Base-by-base conservation (phyloP, 2,329 filamentous ascomycete species). In the Calonectria pauciramosa region DNA sequence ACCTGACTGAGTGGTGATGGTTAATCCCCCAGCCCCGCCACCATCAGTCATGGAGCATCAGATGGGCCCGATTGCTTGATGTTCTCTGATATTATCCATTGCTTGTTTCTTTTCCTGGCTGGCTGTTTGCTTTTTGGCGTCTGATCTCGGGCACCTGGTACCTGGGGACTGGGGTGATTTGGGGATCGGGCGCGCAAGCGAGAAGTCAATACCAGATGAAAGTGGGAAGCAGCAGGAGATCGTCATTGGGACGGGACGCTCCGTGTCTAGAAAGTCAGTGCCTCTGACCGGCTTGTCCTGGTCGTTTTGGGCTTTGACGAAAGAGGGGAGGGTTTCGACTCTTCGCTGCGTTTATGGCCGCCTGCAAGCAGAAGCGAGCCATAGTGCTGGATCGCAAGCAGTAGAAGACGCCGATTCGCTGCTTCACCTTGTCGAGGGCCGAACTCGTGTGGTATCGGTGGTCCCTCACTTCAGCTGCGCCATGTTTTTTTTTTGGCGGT, bases 1-100 rank as follows among this genome's bases (percentile, higher is more conserved):
- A 73, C 71, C 67, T 73, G 71, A 73, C 71, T 65, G 60, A 70
- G 49, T 65, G 54, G 41, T 36, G 67, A 67, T 73, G 59, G 67
- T 52, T 41, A 36, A 70, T 56, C 14, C 56, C 54, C 68, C 68
- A 54, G 28, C 49, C 66, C 71, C 60, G 51, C 67, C 67, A 73
- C 71, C 54, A 60, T 67, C 60, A 60, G 60, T 67, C n/a, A 49
- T 20, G 38, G 26, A 66, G 60, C 60, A 65, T 47, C 34, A 38
- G 49, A 59, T 36, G 36, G 28, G 60, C 44, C 64, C 52, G n/a
- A 38, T 60, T 41, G 67, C 51, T 64, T 72, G 54, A 28, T 54
- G n/a, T 66, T 52, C 36, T n/a, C 34, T 71, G 38, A 34, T 52
- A n/a, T 44, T 16, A 52, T 71, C 23, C 16, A 18, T 44, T 63